phyloP scores from a whole-genome alignment of 2,329 filamentous ascomycete species.

The Coleophoma eucalyptorum region DNA sequence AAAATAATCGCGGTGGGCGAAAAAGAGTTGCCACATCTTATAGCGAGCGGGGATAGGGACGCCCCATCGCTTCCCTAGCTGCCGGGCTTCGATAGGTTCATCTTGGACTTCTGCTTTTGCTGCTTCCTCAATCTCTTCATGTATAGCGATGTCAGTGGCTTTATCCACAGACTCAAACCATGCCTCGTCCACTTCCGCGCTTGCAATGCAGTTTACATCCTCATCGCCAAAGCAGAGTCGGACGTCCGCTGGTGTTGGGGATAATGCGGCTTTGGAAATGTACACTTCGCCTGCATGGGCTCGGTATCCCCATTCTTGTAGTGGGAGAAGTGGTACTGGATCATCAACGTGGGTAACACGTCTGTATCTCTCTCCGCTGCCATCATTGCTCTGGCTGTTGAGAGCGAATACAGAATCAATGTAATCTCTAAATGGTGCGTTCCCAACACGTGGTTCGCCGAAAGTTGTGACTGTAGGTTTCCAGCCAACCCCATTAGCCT shows the following conservation, averaged over 20 bases:
- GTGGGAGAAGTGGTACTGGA: constrained; percentile 82
- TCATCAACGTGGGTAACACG: constrained; percentile 84
- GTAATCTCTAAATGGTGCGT: constrained; percentile 41
- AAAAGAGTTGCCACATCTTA: constrained; percentile 88
- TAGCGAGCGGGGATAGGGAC: constrained; percentile 41
- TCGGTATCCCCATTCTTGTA: constrained; percentile 82
- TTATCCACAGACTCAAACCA: constrained; percentile 5
- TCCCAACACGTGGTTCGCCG: constrained; percentile 74
- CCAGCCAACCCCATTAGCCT: constrained; percentile 73
- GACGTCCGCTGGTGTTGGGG: constrained; percentile 68
- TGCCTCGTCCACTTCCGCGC: constrained; percentile 26
- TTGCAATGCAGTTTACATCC: constrained; percentile 58
- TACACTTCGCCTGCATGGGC: constrained; percentile 86
- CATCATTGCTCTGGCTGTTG: neutral
- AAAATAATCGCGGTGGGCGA: constrained; percentile 95
- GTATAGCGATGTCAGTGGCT: neutral
- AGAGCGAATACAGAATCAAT: constrained; percentile 16
- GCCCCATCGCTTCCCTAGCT: constrained; percentile 21
- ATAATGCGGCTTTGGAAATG: constrained; percentile 68
- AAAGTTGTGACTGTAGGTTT: constrained; percentile 81
- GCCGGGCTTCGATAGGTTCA: neutral
- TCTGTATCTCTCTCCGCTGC: constrained; percentile 46
- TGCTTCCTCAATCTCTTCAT: neutral
- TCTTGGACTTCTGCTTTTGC: neutral
- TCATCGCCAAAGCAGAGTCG: constrained; percentile 65